Base-by-base conservation (phyloP, 169 alveolate genomes). In the Eimeria zaria region DNA sequence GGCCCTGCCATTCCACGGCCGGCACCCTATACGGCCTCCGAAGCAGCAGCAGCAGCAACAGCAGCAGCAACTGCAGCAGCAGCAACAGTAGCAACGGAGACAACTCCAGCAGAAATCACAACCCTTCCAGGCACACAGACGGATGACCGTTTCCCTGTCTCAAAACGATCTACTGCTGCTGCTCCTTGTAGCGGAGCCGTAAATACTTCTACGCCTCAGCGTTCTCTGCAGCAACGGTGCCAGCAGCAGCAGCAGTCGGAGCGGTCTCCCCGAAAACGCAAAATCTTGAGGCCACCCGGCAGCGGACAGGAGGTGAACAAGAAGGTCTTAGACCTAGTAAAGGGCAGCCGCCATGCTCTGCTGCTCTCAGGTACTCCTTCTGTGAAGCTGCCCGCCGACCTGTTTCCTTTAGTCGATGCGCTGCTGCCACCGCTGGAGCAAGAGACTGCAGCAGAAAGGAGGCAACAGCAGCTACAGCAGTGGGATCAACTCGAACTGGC, bases 361-460 rank as follows among this genome's bases (percentile, higher is more conserved):
- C 97, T 99, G 74, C 98, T 99, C 44, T 98, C 99, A 41, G 99
- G 99, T 33, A 99, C 99, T 18, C 99, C 99, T 11, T 98, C 99
- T 60, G 97, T 99, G 89, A 98, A 98, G 83, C 94, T 98, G n/a
- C 99, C 99, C 6, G 97, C 98, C 62, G 99, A 99, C 96, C 96
- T 99, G 48, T 99, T 97, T 97, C 99, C 98, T 51, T 99, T 98
- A 95, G 96, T 99, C 48, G 98, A 98, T 73, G 97, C 98, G 30
- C 90, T 99, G 60, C 80, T 80, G 62, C 93, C 96, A 24, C 92
- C 95, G 11, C 30, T 84, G 51, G 95, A 89, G 64, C 73, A 67
- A 55, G 85, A 44, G 24, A 58, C 73, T 8, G 85, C 85, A 18
- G 69, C 53, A 7, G 95, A 67, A 30, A n/a, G 64, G 95, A 67